Conservation (phyloP, 257 asterid species). For the Haberlea rhodopensis region DNA sequence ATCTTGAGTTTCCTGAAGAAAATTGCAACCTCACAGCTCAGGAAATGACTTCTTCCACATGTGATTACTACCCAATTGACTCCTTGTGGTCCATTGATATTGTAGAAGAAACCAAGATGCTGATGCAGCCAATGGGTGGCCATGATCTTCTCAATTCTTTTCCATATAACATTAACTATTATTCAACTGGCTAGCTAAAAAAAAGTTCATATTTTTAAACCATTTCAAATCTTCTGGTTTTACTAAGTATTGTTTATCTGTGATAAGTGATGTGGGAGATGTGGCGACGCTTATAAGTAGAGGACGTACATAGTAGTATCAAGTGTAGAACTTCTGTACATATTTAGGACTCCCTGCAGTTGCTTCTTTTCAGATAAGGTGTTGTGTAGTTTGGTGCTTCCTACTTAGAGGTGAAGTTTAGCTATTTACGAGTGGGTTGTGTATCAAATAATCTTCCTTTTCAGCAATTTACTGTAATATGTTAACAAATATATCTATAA, state of each 20-base stretch:
- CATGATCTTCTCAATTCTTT: constrained; percentile 29
- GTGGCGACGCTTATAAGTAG: no score
- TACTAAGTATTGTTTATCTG: constrained; percentile 14
- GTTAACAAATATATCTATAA: no score
- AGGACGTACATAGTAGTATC: neutral
- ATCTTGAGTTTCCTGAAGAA: constrained; percentile 57
- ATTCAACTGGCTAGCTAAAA: constrained; percentile 31
- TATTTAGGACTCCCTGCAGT: neutral
- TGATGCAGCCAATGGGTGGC: constrained; percentile 35
- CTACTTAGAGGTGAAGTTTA: neutral
- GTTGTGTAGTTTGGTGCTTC: neutral
- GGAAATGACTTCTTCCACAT: constrained; percentile 43
- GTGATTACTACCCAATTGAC: constrained; percentile 52
- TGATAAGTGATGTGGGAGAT: neutral
- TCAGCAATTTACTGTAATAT: no score
- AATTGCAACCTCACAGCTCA: constrained; percentile 32
- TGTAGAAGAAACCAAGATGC: constrained; percentile 37
- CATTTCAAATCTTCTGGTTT: constrained; percentile 15
- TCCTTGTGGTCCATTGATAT: constrained; percentile 53
- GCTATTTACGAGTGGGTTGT: neutral
- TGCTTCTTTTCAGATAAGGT: neutral
- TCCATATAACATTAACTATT: constrained; percentile 26
- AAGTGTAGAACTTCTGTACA: constrained; percentile 26
- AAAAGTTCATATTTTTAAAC: constrained; percentile 26
- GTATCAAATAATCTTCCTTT: neutral